These are phyloP conservation scores for Stephanodiscus triporus DNA, from an alignment of 108 stramenopile genomes.

Conservation along the genomic window DNA sequence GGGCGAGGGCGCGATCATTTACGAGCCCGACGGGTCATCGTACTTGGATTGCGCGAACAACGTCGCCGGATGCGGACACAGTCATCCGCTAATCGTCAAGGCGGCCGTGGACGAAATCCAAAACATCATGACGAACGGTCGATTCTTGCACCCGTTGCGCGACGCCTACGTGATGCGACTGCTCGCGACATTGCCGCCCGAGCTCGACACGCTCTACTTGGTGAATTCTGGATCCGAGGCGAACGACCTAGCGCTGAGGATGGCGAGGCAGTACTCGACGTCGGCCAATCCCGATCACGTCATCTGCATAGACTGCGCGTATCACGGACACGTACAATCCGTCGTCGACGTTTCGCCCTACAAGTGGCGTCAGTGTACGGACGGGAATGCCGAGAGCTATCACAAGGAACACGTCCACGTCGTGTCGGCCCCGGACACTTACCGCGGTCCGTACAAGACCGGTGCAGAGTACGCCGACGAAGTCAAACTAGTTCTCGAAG, in stretches of 20 bases:
- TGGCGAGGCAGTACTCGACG: neutral
- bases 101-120: neutral
- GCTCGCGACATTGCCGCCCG: neutral
- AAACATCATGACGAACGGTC: neutral
- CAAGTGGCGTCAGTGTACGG: neutral
- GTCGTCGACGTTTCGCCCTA: neutral
- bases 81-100: too few relatives aligned
- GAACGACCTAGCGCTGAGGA: neutral
- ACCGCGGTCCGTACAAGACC: neutral
- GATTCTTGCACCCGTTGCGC: neutral
- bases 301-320: neutral
- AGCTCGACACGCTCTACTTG: neutral
- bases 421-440: neutral
- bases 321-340: neutral
- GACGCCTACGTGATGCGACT: neutral
- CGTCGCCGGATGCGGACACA: too few relatives aligned
- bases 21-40: too few relatives aligned
- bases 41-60: too few relatives aligned
- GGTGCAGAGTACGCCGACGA: neutral
- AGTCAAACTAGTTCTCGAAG: neutral
- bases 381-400: neutral
- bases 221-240: neutral
- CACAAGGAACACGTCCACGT: neutral
- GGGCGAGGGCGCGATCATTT: too few relatives aligned
- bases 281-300: neutral